Evolutionary conservation across 805 yeast species (phyloP).

Genomic region (Tetrapisispora fleetii): DNA sequence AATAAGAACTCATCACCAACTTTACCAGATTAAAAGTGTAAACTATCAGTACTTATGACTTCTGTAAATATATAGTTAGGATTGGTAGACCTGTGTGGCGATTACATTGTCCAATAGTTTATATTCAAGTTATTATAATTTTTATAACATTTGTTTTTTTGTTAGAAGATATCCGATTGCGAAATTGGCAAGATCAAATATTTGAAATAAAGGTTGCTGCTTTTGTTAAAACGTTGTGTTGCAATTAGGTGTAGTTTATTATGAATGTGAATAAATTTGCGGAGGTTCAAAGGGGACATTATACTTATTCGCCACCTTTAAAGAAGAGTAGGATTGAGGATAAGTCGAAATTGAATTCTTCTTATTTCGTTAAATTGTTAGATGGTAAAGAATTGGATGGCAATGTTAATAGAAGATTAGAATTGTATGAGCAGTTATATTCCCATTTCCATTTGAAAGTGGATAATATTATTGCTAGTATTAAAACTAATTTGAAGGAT

Average conservation of each 20-base stretch:
- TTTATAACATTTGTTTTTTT: too few relatives aligned
- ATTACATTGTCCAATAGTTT: too few relatives aligned
- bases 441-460: slow-evolving; percentile 26
- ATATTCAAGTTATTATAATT: too few relatives aligned
- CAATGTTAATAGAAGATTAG: slow-evolving; percentile 33
- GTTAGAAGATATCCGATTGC: too few relatives aligned
- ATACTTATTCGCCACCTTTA: slow-evolving; percentile 14
- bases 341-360: slow-evolving; percentile 3
- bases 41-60: too few relatives aligned
- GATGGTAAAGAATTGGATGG: slow-evolving; percentile 36
- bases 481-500: slow-evolving; percentile 30
- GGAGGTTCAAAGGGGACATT: slow-evolving; percentile 26
- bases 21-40: neutral
- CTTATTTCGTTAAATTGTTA: slow-evolving; percentile 35
- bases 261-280: slow-evolving; percentile 17
- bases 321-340: slow-evolving; percentile 3
- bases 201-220: too few relatives aligned
- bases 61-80: too few relatives aligned
- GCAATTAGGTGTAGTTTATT: neutral
- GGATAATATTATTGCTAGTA: slow-evolving; percentile 22
- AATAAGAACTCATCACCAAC: neutral
- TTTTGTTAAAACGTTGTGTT: too few relatives aligned
- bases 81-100: too few relatives aligned
- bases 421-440: slow-evolving; percentile 30
- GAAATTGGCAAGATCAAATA: too few relatives aligned